Base-by-base conservation (phyloP, 345 rosid species). In the Toxicodendron radicans region DNA sequence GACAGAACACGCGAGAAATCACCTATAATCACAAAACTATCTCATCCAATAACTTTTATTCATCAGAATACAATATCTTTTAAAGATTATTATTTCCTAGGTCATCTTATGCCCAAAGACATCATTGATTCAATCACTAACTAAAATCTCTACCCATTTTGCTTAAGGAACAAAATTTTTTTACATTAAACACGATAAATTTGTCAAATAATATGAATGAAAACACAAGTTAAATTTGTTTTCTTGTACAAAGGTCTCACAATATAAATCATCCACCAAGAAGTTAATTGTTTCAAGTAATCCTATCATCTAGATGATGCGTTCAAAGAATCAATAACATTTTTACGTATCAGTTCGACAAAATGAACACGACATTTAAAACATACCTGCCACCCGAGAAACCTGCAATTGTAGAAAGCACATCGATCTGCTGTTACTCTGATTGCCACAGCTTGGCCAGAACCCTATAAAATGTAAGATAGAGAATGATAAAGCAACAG, bases 391-490 rank as follows among this genome's bases (percentile, higher is more conserved):
- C 99, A 93, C 5, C 98, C 97, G 4, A 95, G 98, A 77, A 93
- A 93, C 75, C 97, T 84, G 86, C 99, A 95, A 65, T 91, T 88
- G 72, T 95, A 95, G 81, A 95, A 95, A 12, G 97, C 97, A 57
- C 99, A 95, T 48, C 97, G 88, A 78, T 93, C 98, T 54, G 98
- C 98, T 10, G 99, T 95, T 64, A 91, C 92, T 79, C 99, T 79
- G 71, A 93, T 83, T 8, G 98, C 99, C 71, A 95, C 99, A 66
- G 97, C 98, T 85, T 95, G 99, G 46, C 95, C 97, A 62, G 99
- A 95, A 79, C 98, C 99, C 98, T 91, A 70, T 18, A 56, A 20
- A 27, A 27, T 27, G 30, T 27, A 27, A 27, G 30, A 27, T 27
- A 27, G 30, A 27, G 30, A 27, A 27, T 27, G 30, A 27, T 27